Conservation (phyloP, 371 early-diverging fungal species). For the Capillidium heterosporum region DNA sequence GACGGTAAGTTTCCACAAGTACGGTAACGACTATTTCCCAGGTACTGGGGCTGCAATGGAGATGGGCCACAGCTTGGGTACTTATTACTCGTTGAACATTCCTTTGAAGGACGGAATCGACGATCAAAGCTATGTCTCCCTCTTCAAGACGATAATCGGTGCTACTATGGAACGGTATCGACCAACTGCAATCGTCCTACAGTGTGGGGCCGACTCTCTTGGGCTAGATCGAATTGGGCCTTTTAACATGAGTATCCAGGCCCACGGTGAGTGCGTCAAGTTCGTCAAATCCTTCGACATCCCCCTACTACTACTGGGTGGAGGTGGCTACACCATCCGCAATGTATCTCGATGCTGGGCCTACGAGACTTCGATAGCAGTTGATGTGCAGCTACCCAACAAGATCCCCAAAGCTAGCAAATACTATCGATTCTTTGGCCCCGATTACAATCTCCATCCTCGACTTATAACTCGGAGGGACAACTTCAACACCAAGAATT, state of each 20-base stretch:
- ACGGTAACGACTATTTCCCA: slow-evolving; percentile 87
- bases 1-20: slow-evolving; percentile 89
- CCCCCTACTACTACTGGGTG: slow-evolving; percentile 76
- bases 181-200: slow-evolving; percentile 76
- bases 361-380: slow-evolving; percentile 79
- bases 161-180: slow-evolving; percentile 55
- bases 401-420: slow-evolving; percentile 35
- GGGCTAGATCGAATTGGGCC: slow-evolving; percentile 81
- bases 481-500: slow-evolving; percentile 78
- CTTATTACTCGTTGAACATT: slow-evolving; percentile 76
- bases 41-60: slow-evolving; percentile 79
- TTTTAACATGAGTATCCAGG: slow-evolving; percentile 76
- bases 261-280: slow-evolving; percentile 79
- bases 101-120: slow-evolving; percentile 84
- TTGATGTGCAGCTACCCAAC: slow-evolving; percentile 52
- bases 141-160: slow-evolving; percentile 73
- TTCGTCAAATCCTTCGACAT: slow-evolving; percentile 65
- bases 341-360: slow-evolving; percentile 92
- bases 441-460: slow-evolving; percentile 74
- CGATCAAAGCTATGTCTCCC: slow-evolving; percentile 58
- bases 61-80: slow-evolving; percentile 50
- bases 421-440: slow-evolving; percentile 60
- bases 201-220: slow-evolving; percentile 93
- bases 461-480: slow-evolving; percentile 50
- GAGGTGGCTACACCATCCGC: slow-evolving; percentile 88